phyloP scores from a whole-genome alignment of 1,284 basidiomycete genomes.

The Hypsizygus ulmarius region DNA sequence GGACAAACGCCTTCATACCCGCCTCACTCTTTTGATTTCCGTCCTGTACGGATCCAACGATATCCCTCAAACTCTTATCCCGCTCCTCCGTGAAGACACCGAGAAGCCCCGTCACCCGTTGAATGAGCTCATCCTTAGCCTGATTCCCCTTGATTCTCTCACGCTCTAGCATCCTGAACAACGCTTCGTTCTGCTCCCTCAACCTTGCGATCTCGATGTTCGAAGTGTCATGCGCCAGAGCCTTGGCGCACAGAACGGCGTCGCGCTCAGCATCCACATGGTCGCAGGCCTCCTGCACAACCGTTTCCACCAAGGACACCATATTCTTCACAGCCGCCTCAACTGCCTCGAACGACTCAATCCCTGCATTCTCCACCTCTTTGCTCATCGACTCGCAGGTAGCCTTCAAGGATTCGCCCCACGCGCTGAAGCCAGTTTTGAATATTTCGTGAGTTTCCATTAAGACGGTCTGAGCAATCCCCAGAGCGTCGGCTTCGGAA shows the following conservation, averaged over 20 bases:
- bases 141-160: slow-evolving; percentile 66
- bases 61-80: slow-evolving; percentile 64
- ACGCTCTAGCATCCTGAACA: slow-evolving; percentile 60
- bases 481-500: slow-evolving; percentile 52
- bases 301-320: slow-evolving; percentile 55
- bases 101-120: slow-evolving; percentile 69
- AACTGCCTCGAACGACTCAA: slow-evolving; percentile 47
- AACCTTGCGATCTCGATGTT: slow-evolving; percentile 65
- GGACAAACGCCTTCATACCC: slow-evolving; percentile 45
- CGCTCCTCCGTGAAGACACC: slow-evolving; percentile 68
- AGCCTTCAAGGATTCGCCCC: slow-evolving; percentile 51
- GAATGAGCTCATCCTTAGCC: slow-evolving; percentile 70
- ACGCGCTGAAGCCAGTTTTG: slow-evolving; percentile 49
- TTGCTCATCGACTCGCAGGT: slow-evolving; percentile 47
- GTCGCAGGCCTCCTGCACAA: slow-evolving; percentile 56
- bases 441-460: slow-evolving; percentile 53
- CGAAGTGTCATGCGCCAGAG: slow-evolving; percentile 49
- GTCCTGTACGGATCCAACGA: slow-evolving; percentile 52
- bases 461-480: slow-evolving; percentile 44
- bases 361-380: slow-evolving; percentile 42
- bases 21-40: slow-evolving; percentile 57
- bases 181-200: slow-evolving; percentile 68
- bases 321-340: slow-evolving; percentile 53
- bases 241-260: slow-evolving; percentile 48
- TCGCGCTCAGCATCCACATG: slow-evolving; percentile 58